phyloP scores from a whole-genome alignment of 1,139 yeast genomes.

The Geotrichum fermentans region DNA sequence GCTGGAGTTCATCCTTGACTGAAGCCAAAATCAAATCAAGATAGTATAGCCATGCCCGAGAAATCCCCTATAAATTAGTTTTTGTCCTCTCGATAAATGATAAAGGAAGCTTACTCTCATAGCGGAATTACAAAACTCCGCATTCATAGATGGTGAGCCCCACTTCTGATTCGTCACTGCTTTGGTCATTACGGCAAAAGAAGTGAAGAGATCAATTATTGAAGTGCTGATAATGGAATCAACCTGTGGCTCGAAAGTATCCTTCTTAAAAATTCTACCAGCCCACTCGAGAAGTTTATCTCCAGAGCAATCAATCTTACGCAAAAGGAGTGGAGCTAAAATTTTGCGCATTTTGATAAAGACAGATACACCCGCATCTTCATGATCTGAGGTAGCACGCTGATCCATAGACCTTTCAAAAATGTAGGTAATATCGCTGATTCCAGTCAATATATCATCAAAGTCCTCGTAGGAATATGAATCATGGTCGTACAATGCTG shows the following conservation, averaged over 20 bases:
- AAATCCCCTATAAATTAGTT: slow-evolving; percentile 40
- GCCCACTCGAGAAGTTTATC: slow-evolving; percentile 2
- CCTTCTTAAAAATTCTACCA: neutral
- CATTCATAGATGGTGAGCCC: slow-evolving; percentile 56
- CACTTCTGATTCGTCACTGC: slow-evolving; percentile 54
- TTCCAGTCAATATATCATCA: neutral
- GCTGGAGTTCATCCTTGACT: slow-evolving; percentile 44
- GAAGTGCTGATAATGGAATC: slow-evolving; percentile 43
- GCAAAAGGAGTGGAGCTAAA: neutral
- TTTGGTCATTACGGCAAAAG: slow-evolving; percentile 53
- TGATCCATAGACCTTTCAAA: slow-evolving; percentile 3
- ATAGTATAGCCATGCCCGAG: slow-evolving; percentile 56
- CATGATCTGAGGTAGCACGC: neutral
- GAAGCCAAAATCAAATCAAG: slow-evolving; percentile 44
- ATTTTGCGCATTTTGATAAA: slow-evolving; percentile 2
- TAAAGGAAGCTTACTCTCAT: slow-evolving; percentile 37
- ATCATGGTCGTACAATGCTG: neutral
- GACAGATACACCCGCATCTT: slow-evolving; percentile 1
- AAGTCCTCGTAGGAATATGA: neutral
- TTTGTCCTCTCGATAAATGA: neutral
- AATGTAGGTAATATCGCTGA: neutral
- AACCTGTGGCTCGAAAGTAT: neutral
- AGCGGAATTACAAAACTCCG: slow-evolving; percentile 53
- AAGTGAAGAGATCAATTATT: slow-evolving; percentile 60
- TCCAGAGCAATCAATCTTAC: neutral